Evolutionary conservation across 2,329 filamentous ascomycete genomes (phyloP).

Genomic region (Cladorrhinum sp.): DNA sequence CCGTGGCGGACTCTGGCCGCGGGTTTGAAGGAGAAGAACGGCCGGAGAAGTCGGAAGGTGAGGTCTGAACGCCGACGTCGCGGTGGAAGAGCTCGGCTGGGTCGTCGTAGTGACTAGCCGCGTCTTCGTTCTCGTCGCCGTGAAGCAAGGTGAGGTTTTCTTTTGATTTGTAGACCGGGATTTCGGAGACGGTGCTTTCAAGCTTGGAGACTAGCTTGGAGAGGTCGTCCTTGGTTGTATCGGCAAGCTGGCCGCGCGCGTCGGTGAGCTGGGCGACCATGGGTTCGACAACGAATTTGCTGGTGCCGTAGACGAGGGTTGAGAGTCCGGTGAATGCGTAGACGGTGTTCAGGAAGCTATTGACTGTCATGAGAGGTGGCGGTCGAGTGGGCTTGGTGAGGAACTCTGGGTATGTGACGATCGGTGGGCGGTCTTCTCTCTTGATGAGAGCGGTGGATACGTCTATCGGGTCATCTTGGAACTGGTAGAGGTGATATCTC

Average conservation of each 20-base stretch:
- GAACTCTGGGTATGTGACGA: slow-evolving; percentile 70
- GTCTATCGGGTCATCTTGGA: slow-evolving; percentile 22
- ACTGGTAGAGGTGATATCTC: neutral
- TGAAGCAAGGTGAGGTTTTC: slow-evolving; percentile 18
- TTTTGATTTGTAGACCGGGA: slow-evolving; percentile 42
- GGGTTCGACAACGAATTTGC: slow-evolving; percentile 64
- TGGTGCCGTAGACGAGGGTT: slow-evolving; percentile 67
- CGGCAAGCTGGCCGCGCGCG: slow-evolving; percentile 52
- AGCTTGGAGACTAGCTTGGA: slow-evolving; percentile 48
- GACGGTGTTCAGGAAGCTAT: slow-evolving; percentile 56
- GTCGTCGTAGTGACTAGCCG: slow-evolving; percentile 53
- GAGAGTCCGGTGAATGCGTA: slow-evolving; percentile 57
- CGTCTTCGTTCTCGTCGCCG: slow-evolving; percentile 29
- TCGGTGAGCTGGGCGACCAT: slow-evolving; percentile 53
- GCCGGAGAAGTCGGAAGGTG: slow-evolving; percentile 42
- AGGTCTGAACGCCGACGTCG: slow-evolving; percentile 77
- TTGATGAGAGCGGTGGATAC: slow-evolving; percentile 5
- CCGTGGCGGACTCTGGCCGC: slow-evolving; percentile 31
- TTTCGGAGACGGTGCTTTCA: slow-evolving; percentile 57
- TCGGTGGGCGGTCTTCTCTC: slow-evolving; percentile 49
- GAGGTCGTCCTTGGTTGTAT: slow-evolving; percentile 45
- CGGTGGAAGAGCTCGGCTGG: slow-evolving; percentile 79
- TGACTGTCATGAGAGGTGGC: slow-evolving; percentile 60
- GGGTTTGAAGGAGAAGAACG: slow-evolving; percentile 5
- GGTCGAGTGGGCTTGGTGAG: slow-evolving; percentile 54